Base-by-base conservation (phyloP, 768 basidiomycete genomes). In the Suillus decipiens region DNA sequence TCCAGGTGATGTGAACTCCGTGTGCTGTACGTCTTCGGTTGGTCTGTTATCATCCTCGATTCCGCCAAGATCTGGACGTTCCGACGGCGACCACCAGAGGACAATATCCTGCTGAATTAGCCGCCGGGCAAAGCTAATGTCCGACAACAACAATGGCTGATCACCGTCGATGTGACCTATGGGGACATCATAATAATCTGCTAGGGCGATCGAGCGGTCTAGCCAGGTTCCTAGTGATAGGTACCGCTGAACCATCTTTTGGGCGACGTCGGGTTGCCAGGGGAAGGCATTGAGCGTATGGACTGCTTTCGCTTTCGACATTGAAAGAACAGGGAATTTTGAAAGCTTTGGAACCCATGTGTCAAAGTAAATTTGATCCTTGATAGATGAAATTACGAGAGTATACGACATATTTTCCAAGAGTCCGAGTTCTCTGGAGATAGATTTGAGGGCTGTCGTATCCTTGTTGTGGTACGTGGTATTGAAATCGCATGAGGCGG, bases 21-120 rank as follows among this genome's bases (percentile, higher is more conserved):
- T 92, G 63, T 87, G 89, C 14, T 88, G 86, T 31, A 93, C 78
- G 50, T 96, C 95, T 63, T 93, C 92, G 1, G 82, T 77, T 1
- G 87, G 85, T 53, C 89, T 82, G 60, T 83, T 84, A 74, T 99
- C 96, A 54, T 93, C 87, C 72, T 99, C 95, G 57, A 89, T 84
- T 4, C 97, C 97, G 39, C 97, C 97, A 0, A 99, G 82, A 76
- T 99, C 97, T 3, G 97, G 96, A 22, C 85, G 84, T 36, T 93
- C 87, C 4, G 89, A 86, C 2, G 90, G 84, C 10, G 97, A 96
- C 97, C 97, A 99, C 97, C 97, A 99, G 3, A 99, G 80, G 3
- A 98, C 81, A 70, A 93, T 87, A 70, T 99, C 97, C 66, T 98
- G 93, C 54, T 89, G 87, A 36, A 89, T 79, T 60, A 99, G 77